Percentiles rank a stretch among this genome's conserved stretches.
Conservation (phyloP, 371 early-diverging fungal genomes). For the Catenaria anguillulae region DNA sequence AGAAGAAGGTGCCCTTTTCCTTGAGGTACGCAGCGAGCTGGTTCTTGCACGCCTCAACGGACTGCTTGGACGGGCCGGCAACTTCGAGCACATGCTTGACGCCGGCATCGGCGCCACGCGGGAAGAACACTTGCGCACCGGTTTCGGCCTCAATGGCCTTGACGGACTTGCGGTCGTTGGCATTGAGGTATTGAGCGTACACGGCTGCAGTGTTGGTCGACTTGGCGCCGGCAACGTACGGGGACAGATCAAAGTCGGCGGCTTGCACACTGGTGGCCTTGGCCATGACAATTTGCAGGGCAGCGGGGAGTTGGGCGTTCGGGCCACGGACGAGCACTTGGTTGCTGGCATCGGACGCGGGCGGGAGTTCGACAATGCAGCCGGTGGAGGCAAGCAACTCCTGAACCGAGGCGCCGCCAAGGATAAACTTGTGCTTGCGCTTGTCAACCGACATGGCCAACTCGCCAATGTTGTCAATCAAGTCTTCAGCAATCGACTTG, state of each 20-base stretch:
- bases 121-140: not conserved
- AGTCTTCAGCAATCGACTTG: slow-evolving; percentile 34
- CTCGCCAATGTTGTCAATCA: slow-evolving; percentile 43
- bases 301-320: slow-evolving; percentile 42
- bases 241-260: slow-evolving; percentile 23
- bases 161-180: not conserved
- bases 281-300: slow-evolving; percentile 55
- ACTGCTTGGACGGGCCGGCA: not conserved
- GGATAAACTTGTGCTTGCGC: slow-evolving; percentile 76
- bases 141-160: not conserved
- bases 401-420: slow-evolving; percentile 62
- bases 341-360: slow-evolving; percentile 49
- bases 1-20: not conserved
- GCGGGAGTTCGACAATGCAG: slow-evolving; percentile 67
- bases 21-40: not conserved
- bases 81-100: not conserved
- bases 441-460: slow-evolving; percentile 58
- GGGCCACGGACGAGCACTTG: slow-evolving; percentile 67
- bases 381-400: slow-evolving; percentile 65
- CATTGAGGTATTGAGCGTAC: not conserved
- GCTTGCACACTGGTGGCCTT: slow-evolving; percentile 31
- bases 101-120: not conserved
- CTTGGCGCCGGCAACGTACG: not conserved
- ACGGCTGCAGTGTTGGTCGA: not conserved
- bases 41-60: not conserved